These are phyloP conservation scores for Monosporascus cannonballus DNA, from an alignment of 2,329 filamentous ascomycete genomes.

Conservation along the genomic window DNA sequence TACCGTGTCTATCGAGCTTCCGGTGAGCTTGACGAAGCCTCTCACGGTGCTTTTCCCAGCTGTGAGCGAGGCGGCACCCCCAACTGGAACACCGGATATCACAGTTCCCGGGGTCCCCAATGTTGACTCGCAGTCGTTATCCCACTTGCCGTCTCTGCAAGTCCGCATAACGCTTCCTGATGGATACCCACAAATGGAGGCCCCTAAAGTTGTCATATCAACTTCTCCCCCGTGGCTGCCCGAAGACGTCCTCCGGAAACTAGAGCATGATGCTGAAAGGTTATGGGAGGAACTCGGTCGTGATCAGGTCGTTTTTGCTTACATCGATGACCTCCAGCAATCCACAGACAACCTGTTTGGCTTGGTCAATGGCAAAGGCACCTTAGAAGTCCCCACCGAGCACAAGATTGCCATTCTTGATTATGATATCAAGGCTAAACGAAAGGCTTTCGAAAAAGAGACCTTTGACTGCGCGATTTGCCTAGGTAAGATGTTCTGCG, in stretches of 20 bases:
- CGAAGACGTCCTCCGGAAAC: slow-evolving; percentile 35
- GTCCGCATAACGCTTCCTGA: slow-evolving; percentile 49
- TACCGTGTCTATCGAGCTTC: slow-evolving; percentile 50
- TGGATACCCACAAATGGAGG: slow-evolving; percentile 49
- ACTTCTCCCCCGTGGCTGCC: slow-evolving; percentile 55
- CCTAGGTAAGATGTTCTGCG: slow-evolving; percentile 43
- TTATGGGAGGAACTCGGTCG: slow-evolving; percentile 59
- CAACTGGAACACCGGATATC: slow-evolving; percentile 10
- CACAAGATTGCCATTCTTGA: slow-evolving; percentile 69
- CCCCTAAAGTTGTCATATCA: slow-evolving; percentile 45
- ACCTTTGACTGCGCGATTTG: slow-evolving; percentile 88
- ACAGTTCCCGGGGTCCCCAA: slow-evolving; percentile 6
- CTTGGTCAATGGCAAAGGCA: slow-evolving; percentile 41
- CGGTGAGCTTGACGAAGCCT: slow-evolving; percentile 47
- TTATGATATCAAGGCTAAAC: slow-evolving; percentile 69
- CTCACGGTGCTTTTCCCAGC: slow-evolving; percentile 54
- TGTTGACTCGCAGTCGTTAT: slow-evolving; percentile 41
- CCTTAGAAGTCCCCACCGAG: slow-evolving; percentile 45
- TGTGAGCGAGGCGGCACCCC: slow-evolving; percentile 29
- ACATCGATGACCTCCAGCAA: slow-evolving; percentile 58
- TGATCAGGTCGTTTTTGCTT: slow-evolving; percentile 54
- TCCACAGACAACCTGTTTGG: slow-evolving; percentile 56
- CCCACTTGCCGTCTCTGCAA: slow-evolving; percentile 52
- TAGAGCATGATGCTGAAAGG: slow-evolving; percentile 43
- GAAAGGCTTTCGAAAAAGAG: slow-evolving; percentile 70